Evolutionary conservation across 2,329 filamentous ascomycete species (phyloP), one percentile per base, ranked within the genome.

Genomic region (Aotearoamyces nothofagi): DNA sequence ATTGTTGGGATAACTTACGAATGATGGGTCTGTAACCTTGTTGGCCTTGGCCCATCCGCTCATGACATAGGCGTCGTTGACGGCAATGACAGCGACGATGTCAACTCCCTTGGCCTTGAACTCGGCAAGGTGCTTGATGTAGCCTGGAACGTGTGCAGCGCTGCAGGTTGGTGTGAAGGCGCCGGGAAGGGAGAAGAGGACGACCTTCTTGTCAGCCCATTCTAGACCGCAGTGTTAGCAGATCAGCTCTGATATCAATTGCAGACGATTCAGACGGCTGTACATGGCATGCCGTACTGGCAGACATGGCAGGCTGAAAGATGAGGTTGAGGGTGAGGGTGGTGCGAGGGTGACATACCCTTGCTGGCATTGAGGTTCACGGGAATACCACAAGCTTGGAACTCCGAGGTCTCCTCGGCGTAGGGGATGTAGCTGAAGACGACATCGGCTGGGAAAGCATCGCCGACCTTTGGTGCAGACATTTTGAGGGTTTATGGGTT

Each of bases 401-500:
- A 68, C 41, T 69, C 65, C 39, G 67, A 60, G 28, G 61, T 67
- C 45, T 87, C 80, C 33, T 67, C 60, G 9, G 72, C 67, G 54
- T 81, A 82, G 36, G 81, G 77, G 42, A 90, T 69, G 66, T 86
- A 90, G 47, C 72, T 78, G 66, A 94, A 94, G 54, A 65, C 63
- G 37, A 92, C 76, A 44, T 68, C 78, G 43, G 73, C 61, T 43
- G 86, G 86, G 66, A 96, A 87, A 52, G 63, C 61, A 55, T 92
- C 82, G 50, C 86, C 86, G 19, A n/a, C 8, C n/a, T 20, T 20
- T 7, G n/a, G 19, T 20, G 7, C 19, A 20, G 19, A 8, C 19
- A 20, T 20, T 7, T 8, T 20, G 7, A 20, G 7, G 19, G 7
- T 8, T 7, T 8, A 20, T 20, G n/a, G 8, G 19, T 20, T 20